A percentile compares a stretch with the other conserved stretches of the same genome.
Evolutionary conservation across 2,329 filamentous ascomycete genomes (phyloP).

Genomic region (Chaetomiaceae sp.): DNA sequence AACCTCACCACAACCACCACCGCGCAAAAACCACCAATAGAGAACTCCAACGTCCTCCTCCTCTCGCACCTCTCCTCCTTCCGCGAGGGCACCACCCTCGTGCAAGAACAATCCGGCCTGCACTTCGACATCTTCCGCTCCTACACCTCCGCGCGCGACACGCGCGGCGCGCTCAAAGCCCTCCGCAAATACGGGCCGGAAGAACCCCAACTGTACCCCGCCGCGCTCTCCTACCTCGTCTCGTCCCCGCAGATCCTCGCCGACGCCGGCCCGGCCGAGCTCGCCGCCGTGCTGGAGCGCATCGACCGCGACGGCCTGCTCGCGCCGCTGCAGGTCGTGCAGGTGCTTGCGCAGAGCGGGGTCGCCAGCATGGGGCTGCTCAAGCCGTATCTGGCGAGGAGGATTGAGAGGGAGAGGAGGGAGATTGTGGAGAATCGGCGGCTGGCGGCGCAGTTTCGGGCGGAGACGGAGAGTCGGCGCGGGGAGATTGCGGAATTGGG

Average conservation of each 20-base stretch:
- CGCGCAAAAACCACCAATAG: constrained; percentile 54
- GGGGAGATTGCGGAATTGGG: constrained; percentile 71
- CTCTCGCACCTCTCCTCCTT: constrained; percentile 90
- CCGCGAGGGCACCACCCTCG: constrained; percentile 80
- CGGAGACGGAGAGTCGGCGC: constrained; percentile 74
- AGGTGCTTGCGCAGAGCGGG: constrained; percentile 62
- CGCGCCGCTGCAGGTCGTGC: constrained; percentile 93
- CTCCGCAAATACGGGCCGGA: constrained; percentile 85
- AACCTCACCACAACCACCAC: background rate
- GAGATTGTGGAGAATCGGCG: constrained; percentile 77
- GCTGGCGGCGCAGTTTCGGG: constrained; percentile 75
- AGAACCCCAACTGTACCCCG: constrained; percentile 86
- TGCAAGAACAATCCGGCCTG: constrained; percentile 88
- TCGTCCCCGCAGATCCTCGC: constrained; percentile 74
- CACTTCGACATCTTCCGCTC: constrained; percentile 95
- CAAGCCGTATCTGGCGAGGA: constrained; percentile 83
- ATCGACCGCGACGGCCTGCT: constrained; percentile 89
- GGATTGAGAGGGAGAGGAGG: constrained; percentile 79
- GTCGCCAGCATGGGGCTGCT: constrained; percentile 98
- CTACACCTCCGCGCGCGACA: constrained; percentile 89
- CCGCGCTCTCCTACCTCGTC: constrained; percentile 88
- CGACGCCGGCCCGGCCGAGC: constrained; percentile 76
- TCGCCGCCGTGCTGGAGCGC: constrained; percentile 71
- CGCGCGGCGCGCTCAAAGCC: constrained; percentile 80
- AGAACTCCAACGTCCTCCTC: constrained; percentile 88